Percentiles rank a stretch among this genome's conserved stretches.
phyloP scores from a whole-genome alignment of 2,329 filamentous ascomycete genomes.

The Botrytis galanthina region DNA sequence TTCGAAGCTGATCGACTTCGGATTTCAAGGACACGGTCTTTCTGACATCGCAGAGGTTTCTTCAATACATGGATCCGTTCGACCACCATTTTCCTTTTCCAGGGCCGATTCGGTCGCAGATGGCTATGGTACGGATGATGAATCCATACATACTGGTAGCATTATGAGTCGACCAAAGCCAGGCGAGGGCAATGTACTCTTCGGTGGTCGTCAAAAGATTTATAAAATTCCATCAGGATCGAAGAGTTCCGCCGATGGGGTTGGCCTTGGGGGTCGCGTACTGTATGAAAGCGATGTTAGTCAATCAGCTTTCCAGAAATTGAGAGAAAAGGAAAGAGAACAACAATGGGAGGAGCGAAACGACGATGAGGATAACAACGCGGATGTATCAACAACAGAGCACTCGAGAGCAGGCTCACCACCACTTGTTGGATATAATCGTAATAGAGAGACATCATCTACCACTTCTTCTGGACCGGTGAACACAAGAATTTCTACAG shows the following conservation, averaged over 20 bases:
- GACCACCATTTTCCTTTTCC: slow-evolving; percentile 57
- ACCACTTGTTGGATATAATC: slow-evolving; percentile 62
- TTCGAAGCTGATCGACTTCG: slow-evolving; percentile 71
- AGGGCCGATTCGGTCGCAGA: slow-evolving; percentile 66
- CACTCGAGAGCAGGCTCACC: slow-evolving; percentile 53
- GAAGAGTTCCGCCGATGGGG: slow-evolving; percentile 41
- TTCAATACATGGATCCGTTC: slow-evolving; percentile 65
- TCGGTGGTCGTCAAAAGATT: slow-evolving; percentile 93
- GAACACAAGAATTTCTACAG: slow-evolving; percentile 73
- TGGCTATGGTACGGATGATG: slow-evolving; percentile 62
- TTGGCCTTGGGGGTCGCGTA: slow-evolving; percentile 61
- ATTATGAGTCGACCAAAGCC: slow-evolving; percentile 84
- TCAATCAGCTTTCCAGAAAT: slow-evolving; percentile 78
- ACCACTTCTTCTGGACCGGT: slow-evolving; percentile 66
- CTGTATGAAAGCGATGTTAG: slow-evolving; percentile 87
- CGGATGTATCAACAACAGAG: slow-evolving; percentile 33
- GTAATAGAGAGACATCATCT: slow-evolving; percentile 81
- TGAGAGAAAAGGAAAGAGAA: slow-evolving; percentile 50
- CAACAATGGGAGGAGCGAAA: slow-evolving; percentile 41
- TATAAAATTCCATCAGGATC: slow-evolving; percentile 70
- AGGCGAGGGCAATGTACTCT: slow-evolving; percentile 86
- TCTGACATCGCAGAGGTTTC: slow-evolving; percentile 89
- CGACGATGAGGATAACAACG: slow-evolving; percentile 31
- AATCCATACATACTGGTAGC: slow-evolving; percentile 58
- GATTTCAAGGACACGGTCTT: slow-evolving; percentile 51